Base-by-base conservation (phyloP, 164 flowering plant genomes). In the Vitis amurensis region DNA sequence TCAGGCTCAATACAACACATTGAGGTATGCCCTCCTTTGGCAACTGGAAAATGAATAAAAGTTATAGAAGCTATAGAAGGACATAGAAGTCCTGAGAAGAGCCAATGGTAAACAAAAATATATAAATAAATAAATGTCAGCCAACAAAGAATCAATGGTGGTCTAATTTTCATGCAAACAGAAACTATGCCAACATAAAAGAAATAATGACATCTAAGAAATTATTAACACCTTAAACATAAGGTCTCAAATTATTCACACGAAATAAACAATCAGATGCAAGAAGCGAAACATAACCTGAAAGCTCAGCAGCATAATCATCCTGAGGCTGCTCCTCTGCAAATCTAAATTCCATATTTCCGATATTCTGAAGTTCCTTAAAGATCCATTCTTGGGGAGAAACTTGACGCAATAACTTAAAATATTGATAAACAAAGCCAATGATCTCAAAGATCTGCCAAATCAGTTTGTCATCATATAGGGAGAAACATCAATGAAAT, bases 291-390 rank as follows among this genome's bases (percentile, higher is more conserved):
- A 60, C 16, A 63, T 53, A 55, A 94, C 99, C 99, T 84, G 99
- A 85, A 78, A 95, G 94, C 70, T 93, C 97, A 62, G 92, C 85
- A 71, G 99, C 99, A 84, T 95, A 95, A 77, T 95, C 99, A 88
- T 95, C 99, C 77, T 86, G 97, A 55, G 97, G 91, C 70, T 95
- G 92, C 81, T 95, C 97, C 78, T 95, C 98, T 19, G 87, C 90
- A 82, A 89, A 95, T 71, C 86, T 85, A 67, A 95, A 95, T 58
- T 91, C 99, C 97, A 95, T 89, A 74, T 86, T 87, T 3, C 89
- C 97, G 72, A 95, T 95, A 78, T 93, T 95, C 78, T 90, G 94
- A 49, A 95, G 94, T 80, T 95, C 99, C 84, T 85, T 86, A 76
- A 86, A 95, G 71, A 95, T 89, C 98, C 97, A 93, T 75, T 85